Evolutionary conservation across 208 protist species (phyloP).

Genomic region (Phytomonas sp.): DNA sequence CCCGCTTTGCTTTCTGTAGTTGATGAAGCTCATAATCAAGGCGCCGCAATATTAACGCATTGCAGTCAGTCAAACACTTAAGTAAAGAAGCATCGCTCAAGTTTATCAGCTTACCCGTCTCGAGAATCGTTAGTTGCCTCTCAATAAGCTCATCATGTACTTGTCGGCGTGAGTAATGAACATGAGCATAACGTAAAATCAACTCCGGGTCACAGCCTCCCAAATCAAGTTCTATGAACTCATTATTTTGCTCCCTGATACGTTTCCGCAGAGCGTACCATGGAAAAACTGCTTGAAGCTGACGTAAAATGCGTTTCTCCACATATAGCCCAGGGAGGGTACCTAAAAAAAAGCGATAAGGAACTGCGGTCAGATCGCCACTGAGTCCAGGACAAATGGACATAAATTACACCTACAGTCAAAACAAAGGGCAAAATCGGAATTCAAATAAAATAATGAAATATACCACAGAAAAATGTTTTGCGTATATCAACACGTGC

Average conservation of each 20-base stretch:
- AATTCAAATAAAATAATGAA: slow-evolving; percentile 9
- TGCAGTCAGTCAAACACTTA: slow-evolving; percentile 45
- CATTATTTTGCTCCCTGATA: slow-evolving; percentile 83
- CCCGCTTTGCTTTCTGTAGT: slow-evolving; percentile 49
- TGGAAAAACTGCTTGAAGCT: slow-evolving; percentile 72
- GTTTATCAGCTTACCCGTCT: slow-evolving; percentile 61
- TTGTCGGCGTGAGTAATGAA: slow-evolving; percentile 76
- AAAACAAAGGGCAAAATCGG: slow-evolving; percentile 4
- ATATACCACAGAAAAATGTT: background rate
- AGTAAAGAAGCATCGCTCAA: slow-evolving; percentile 49
- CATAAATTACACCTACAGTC: slow-evolving; percentile 19
- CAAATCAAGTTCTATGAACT: slow-evolving; percentile 85
- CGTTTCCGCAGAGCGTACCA: slow-evolving; percentile 80
- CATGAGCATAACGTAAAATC: slow-evolving; percentile 76
- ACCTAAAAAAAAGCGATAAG: slow-evolving; percentile 77
- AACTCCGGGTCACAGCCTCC: slow-evolving; percentile 78
- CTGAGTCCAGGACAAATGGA: slow-evolving; percentile 76
- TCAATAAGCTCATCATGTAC: slow-evolving; percentile 71
- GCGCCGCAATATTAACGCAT: slow-evolving; percentile 32
- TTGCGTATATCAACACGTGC: background rate
- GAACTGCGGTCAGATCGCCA: slow-evolving; percentile 50
- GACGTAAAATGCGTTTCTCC: slow-evolving; percentile 70
- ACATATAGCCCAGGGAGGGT: slow-evolving; percentile 56
- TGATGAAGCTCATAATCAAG: slow-evolving; percentile 47
- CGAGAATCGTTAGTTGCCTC: slow-evolving; percentile 69